phyloP scores from a whole-genome alignment of 2,329 filamentous ascomycete species.

The Pseudogymnoascus sp. region DNA sequence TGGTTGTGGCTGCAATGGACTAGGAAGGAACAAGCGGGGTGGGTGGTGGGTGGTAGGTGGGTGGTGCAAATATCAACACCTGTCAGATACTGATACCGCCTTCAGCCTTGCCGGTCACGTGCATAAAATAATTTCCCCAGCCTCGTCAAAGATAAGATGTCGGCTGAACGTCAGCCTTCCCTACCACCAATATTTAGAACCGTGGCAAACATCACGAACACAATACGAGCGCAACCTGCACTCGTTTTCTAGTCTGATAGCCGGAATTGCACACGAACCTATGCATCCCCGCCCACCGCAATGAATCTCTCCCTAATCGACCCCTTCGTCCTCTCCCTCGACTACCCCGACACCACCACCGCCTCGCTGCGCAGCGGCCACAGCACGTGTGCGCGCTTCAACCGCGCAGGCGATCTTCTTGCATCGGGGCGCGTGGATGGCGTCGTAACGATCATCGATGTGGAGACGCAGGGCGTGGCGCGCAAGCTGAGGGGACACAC shows the following conservation, averaged over 20 bases:
- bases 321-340: slow-evolving; percentile 62
- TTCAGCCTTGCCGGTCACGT: background rate
- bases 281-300: slow-evolving; percentile 15
- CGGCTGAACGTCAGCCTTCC: slow-evolving; percentile 5
- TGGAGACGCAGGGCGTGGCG: slow-evolving; percentile 94
- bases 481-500: slow-evolving; percentile 91
- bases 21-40: too few species aligned
- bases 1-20: background rate
- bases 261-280: slow-evolving; percentile 10
- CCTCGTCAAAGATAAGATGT: slow-evolving; percentile 4
- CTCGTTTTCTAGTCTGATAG: background rate
- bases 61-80: background rate
- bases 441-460: slow-evolving; percentile 90
- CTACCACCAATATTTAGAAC: background rate
- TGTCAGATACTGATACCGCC: background rate
- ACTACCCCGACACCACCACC: slow-evolving; percentile 85
- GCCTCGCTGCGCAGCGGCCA: slow-evolving; percentile 72
- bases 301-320: slow-evolving; percentile 70
- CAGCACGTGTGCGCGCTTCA: slow-evolving; percentile 71
- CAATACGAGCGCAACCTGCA: background rate
- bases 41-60: too few species aligned
- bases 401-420: slow-evolving; percentile 86
- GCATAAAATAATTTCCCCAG: background rate
- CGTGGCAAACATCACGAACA: background rate
- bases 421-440: slow-evolving; percentile 92